A percentile compares a stretch with the other conserved stretches of the same genome.
Evolutionary conservation across 306 rosid genomes (phyloP).

Genomic region (Bauhinia variegata): DNA sequence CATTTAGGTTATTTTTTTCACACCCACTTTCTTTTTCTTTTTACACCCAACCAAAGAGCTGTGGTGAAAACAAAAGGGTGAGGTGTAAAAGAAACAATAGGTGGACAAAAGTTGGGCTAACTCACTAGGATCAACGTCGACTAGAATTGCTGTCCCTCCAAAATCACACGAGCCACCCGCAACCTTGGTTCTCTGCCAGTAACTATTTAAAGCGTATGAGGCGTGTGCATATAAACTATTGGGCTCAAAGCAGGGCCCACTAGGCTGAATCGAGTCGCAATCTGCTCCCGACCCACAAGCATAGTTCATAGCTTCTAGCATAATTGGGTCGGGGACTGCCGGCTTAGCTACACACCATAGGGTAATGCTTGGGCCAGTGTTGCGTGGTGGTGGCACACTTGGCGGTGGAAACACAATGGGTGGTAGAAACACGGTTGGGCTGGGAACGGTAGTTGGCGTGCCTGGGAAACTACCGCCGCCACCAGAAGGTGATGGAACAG

Average conservation of each 20-base stretch:
- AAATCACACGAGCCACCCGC: constrained; percentile 82
- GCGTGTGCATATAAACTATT: constrained; percentile 70
- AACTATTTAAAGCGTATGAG: constrained; percentile 87
- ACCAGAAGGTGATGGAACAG: constrained; percentile 55
- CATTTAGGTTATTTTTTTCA: too few relatives aligned
- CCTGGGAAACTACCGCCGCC: constrained; percentile 29
- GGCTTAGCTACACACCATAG: constrained; percentile 98
- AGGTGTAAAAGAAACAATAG: constrained; percentile 37
- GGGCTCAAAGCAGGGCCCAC: constrained; percentile 78
- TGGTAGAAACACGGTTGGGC: constrained; percentile 72
- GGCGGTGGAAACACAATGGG: constrained; percentile 90
- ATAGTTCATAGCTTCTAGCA: constrained; percentile 91
- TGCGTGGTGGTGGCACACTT: constrained; percentile 60
- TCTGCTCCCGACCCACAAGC: constrained; percentile 93
- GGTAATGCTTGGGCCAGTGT: constrained; percentile 42
- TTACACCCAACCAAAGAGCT: constrained; percentile 61
- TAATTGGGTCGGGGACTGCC: constrained; percentile 90
- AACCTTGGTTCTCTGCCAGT: constrained; percentile 76
- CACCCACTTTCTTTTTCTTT: too few relatives aligned
- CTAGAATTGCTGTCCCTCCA: constrained; percentile 90
- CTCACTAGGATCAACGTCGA: constrained; percentile 85
- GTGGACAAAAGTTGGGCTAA: constrained; percentile 47
- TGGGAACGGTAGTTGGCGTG: too few relatives aligned
- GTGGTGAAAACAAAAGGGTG: constrained; percentile 86
- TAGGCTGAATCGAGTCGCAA: constrained; percentile 66